Evolutionary conservation across 2,329 filamentous ascomycete genomes (phyloP), one percentile per base, ranked within the genome.

Genomic region (Ilyonectria robusta): DNA sequence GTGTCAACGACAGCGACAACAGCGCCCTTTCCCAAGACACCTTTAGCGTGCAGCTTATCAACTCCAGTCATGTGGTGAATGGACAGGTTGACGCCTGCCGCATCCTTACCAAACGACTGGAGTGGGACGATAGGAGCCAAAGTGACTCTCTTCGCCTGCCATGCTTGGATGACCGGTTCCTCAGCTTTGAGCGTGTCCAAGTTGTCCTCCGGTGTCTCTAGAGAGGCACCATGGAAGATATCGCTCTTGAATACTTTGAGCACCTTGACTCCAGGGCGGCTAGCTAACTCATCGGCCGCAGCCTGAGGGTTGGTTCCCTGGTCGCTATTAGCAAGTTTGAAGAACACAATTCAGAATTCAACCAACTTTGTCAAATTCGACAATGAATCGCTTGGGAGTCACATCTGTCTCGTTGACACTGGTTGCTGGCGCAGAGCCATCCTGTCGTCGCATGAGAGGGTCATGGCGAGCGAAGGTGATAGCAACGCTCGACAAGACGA

Each of bases 1-100:
- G 50, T 53, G n/a, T 53, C 50, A 35, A 53, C 50, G 6, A 53
- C 50, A 10, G 50, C 50, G 13, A 53, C 50, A 19, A 53, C 50
- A 7, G 10, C 50, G n/a, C 50, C 50, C n/a, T 53, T 53, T 37
- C 50, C 50, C 50, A 53, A 35, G n/a, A 53, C 21, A 11, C 57
- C 57, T 3, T 37, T 21, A 17, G 46, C 57, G 26, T 59, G 57
- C 23, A 59, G 33, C 35, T 59, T 51, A 33, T 59, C 57, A 2
- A 59, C 57, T 19, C 57, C 57, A 9, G 57, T 59, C 57, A 59
- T 59, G 21, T 59, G 57, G 33, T 59, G 57, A 40, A 59, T 59
- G 11, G 57, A 59, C 37, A 48, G 26, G 21, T 59, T 59, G 31
- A 51, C 26, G 11, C 57, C 57, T 40, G 57, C 57, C n/a, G 57